Conservation (phyloP, 2,329 filamentous ascomycete genomes). For the Thielaviopsis populi region DNA sequence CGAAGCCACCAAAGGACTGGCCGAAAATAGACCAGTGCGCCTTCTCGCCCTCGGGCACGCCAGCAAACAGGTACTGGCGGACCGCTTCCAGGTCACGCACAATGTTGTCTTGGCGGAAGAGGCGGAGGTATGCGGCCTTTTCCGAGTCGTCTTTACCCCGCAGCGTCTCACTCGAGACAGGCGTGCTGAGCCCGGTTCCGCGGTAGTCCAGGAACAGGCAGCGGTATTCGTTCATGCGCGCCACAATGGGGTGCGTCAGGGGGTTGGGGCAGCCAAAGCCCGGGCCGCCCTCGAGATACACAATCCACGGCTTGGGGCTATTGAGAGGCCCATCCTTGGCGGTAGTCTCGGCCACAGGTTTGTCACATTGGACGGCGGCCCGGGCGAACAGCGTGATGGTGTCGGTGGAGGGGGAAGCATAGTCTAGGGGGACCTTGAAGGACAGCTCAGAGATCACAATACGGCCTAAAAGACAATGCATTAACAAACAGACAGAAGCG, state of each 20-base stretch:
- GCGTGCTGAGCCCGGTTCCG: conserved; percentile 71
- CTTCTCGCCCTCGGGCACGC: conserved; percentile 34
- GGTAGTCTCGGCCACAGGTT: conserved; percentile 37
- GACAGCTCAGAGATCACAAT: conserved; percentile 66
- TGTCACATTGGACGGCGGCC: conserved; percentile 51
- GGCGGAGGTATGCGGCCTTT: conserved; percentile 67
- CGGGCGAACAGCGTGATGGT: conserved; percentile 65
- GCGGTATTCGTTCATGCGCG: conserved; percentile 65
- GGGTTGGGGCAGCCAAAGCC: conserved; percentile 64
- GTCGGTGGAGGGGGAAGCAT: conserved; percentile 39
- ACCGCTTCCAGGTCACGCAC: conserved; percentile 82
- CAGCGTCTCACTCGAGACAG: conserved; percentile 54
- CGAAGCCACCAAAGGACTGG: conserved; percentile 87
- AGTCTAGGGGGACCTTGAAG: conserved; percentile 75
- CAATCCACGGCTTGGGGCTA: conserved; percentile 39
- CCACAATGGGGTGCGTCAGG: conserved; percentile 57
- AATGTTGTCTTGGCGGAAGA: conserved; percentile 80
- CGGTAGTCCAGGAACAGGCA: conserved; percentile 79
- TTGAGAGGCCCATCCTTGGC: conserved; percentile 25
- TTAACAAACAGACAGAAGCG: neutral
- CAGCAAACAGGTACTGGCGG: conserved; percentile 52
- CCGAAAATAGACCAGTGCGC: conserved; percentile 76
- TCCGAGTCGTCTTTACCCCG: conserved; percentile 46
- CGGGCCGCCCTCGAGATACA: conserved; percentile 77
- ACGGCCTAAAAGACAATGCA: conserved; percentile 38